Percentiles rank a stretch among this genome's conserved stretches.
Conservation (phyloP, 495 filamentous ascomycete genomes). For the Annulohypoxylon maeteangense region DNA sequence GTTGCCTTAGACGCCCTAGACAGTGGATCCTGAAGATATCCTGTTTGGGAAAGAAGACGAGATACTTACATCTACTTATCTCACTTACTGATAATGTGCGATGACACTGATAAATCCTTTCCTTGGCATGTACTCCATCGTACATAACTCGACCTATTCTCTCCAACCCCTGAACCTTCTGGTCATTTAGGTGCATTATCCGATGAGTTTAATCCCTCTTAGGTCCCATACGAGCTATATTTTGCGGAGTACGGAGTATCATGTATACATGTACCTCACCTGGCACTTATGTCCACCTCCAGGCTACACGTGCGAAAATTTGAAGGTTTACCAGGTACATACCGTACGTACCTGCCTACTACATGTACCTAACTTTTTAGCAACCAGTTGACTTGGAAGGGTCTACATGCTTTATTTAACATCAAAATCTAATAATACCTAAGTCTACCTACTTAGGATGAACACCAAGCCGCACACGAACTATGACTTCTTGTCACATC, state of each 20-base stretch:
- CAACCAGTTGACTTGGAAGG: no score
- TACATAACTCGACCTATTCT: constrained; percentile 6
- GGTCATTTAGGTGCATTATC: constrained; percentile 47
- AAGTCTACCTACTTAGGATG: not conserved
- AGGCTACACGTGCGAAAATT: not conserved
- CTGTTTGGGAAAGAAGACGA: not conserved
- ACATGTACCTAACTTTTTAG: not conserved
- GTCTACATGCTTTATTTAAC: not conserved
- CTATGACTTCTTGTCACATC: constrained; percentile 19
- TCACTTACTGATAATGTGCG: not conserved
- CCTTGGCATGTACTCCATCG: constrained; percentile 1
- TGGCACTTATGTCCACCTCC: not conserved
- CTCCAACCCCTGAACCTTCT: constrained; percentile 13
- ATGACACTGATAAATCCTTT: not conserved
- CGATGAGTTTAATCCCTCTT: constrained; percentile 34
- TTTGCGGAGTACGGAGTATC: constrained; percentile 41
- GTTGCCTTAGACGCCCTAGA: not conserved
- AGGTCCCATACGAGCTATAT: constrained; percentile 3
- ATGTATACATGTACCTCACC: constrained; percentile 20
- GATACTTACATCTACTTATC: constrained; percentile 27
- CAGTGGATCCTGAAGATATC: constrained; percentile 6
- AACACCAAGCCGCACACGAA: not conserved
- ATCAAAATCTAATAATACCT: not conserved
- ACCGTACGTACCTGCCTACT: not conserved
- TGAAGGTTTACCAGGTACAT: not conserved